These are phyloP conservation scores for Musa schizocarpa DNA, from an alignment of 176 grass and related monocot species.

Conservation along the genomic window DNA sequence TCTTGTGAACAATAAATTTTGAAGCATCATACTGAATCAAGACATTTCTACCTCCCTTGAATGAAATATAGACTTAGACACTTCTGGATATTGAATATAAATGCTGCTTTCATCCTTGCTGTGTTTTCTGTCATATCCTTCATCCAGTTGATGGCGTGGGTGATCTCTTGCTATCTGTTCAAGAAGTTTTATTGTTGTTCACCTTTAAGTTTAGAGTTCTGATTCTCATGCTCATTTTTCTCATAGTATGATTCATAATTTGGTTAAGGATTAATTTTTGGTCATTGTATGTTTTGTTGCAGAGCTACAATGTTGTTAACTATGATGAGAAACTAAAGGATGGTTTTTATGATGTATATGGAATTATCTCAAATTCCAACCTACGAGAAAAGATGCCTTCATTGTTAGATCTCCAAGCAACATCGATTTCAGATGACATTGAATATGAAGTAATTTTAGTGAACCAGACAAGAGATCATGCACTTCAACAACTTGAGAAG, in stretches of 20 bases:
- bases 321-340: slow-evolving; percentile 75
- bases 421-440: slow-evolving; percentile 15
- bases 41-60: too few species aligned
- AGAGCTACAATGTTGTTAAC: slow-evolving; percentile 72
- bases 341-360: slow-evolving; percentile 80
- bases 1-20: not conserved
- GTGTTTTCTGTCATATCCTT: not conserved
- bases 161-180: not conserved
- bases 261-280: not conserved
- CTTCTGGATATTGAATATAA: not conserved
- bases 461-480: slow-evolving; percentile 38
- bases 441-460: slow-evolving; percentile 51
- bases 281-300: slow-evolving; percentile 12
- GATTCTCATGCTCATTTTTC: not conserved
- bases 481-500: slow-evolving; percentile 49
- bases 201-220: not conserved
- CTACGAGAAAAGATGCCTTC: slow-evolving; percentile 57
- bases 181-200: not conserved
- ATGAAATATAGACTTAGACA: not conserved
- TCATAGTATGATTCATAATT: not conserved
- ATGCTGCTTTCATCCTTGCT: too few species aligned
- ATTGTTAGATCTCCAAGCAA: slow-evolving; percentile 30
- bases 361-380: slow-evolving; percentile 33
- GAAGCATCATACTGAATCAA: not conserved
- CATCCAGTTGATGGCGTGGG: not conserved